A percentile compares a stretch with the other conserved stretches of the same genome.
These are phyloP conservation scores for Colletotrichum coccodes DNA, from an alignment of 2,329 filamentous ascomycete genomes.

Conservation along the genomic window DNA sequence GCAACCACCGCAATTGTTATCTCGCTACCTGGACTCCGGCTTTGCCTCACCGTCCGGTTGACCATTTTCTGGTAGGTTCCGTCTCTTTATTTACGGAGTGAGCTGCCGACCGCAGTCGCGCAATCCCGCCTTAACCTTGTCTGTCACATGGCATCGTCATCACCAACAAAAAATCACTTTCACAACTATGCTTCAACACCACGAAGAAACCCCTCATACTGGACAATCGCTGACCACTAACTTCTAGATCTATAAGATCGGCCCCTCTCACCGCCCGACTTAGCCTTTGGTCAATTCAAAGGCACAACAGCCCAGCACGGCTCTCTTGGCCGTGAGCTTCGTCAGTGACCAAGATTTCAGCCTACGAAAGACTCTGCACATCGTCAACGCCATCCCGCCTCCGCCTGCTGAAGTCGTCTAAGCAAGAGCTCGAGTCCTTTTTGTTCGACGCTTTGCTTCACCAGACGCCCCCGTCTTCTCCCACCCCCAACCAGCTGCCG, in stretches of 20 bases:
- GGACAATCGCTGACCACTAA: constrained; percentile 5
- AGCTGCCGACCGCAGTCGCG: not conserved
- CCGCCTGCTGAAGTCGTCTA: constrained; percentile 59
- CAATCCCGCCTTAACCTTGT: constrained; percentile 15
- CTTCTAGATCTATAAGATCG: constrained; percentile 34
- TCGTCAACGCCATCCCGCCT: constrained; percentile 73
- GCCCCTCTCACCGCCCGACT: constrained; percentile 27
- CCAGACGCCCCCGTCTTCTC: constrained; percentile 61
- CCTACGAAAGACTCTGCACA: constrained; percentile 71
- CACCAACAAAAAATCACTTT: constrained; percentile 15
- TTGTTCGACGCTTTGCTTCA: constrained; percentile 61
- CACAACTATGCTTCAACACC: not conserved
- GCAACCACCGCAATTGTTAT: constrained; percentile 21
- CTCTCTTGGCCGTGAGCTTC: constrained; percentile 69
- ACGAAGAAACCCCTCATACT: constrained; percentile 13
- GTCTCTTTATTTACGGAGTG: constrained; percentile 2
- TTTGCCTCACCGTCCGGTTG: constrained; percentile 19
- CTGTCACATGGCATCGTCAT: constrained; percentile 31
- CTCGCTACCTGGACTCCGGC: constrained; percentile 16
- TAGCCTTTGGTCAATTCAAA: constrained; percentile 77
- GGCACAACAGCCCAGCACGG: constrained; percentile 68
- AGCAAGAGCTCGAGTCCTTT: constrained; percentile 57
- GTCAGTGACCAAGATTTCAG: constrained; percentile 78
- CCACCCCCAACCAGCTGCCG: constrained; percentile 89
- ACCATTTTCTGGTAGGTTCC: constrained; percentile 17